Base-by-base conservation (phyloP, 768 basidiomycete species). In the Panellus pusillus region DNA sequence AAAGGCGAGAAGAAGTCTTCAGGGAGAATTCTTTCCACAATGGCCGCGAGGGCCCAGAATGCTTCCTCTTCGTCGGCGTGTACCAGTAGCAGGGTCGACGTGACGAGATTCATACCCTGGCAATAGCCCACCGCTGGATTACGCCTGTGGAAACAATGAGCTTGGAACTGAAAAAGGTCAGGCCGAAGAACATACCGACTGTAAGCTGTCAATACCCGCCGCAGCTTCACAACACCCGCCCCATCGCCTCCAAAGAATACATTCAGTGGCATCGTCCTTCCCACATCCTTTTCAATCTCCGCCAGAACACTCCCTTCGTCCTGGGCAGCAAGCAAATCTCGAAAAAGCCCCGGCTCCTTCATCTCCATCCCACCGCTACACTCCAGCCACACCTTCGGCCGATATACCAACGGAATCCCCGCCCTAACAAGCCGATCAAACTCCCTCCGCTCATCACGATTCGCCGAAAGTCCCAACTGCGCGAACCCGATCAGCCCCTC, bases 201-300 rank as follows among this genome's bases (percentile, higher is more conserved):
- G 69, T 96, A 98, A 0, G 95, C 97, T 43, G 79, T 81, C 71
- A 99, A 75, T 35, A 98, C 92, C 59, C 94, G 79, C 47, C 95
- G 77, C 50, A 99, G 72, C 72, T 99, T 99, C 46, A 86, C 81
- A 12, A 98, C 94, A 3, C 97, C 97, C 0, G 86, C 91, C 0
- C 97, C 97, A 69, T 97, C 94, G 0, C 96, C 93, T 0, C 93
- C 97, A 72, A 98, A 99, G 76, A 97, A 98, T 28, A 98, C 81
- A 64, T 97, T 97, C 40, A 93, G 71, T 0, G 95, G 94, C 89
- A 96, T 88, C 63, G 94, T 91, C 77, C 89, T 71, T 57, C 89
- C 86, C 0, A 93, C 89, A 64, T 98, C 96, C 72, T 98, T 98
- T 74, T 98, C 97, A 54, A 99, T 98, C 72, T 99, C 97, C 38